Base-by-base conservation (phyloP, 2,329 filamentous ascomycete species). In the Lachnellula cervina region DNA sequence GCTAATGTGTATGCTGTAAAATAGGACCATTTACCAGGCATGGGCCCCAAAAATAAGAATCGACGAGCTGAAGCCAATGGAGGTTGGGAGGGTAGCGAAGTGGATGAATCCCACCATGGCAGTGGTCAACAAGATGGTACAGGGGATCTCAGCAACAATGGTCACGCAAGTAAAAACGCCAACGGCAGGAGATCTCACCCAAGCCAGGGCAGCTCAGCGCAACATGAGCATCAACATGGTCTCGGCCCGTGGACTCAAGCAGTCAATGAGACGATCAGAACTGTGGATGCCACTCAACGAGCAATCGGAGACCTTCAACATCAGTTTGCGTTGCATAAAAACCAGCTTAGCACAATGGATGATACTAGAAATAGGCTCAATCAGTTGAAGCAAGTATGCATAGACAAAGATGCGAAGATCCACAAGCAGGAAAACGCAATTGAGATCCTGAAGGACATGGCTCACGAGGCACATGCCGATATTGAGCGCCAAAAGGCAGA, bases 71-170 rank as follows among this genome's bases (percentile, higher is more conserved):
- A 52, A n/a, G 49, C 16, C 45, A 45, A 35, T 44, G 23, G 17
- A 50, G 51, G 49, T 51, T 53, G 45, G 55, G 45, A 50, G 23
- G n/a, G 16, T 16, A 57, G 55, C 50, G 55, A 32, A 44, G 46
- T 46, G 4, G 51, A 53, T 6, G 55, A 57, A 13, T 42, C n/a
- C 37, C n/a, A 47, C 16, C 25, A 53, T 37, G 51, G 16, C 38
- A 42, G 37, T 14, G 50, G 38, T 34, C 19, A 17, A 11, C 45
- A 37, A 50, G 38, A 49, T 38, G 35, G 49, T 45, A 40, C 50
- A 47, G 28, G 45, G 23, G 52, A 38, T 47, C 23, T 23, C 40
- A 56, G 46, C 53, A 37, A 40, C 34, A 53, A 56, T 49, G 47
- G 40, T 34, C 54, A 47, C 32, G 53, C 50, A 17, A 34, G 46